Percentiles rank a stretch among this genome's conserved stretches.
Evolutionary conservation across 306 rosid genomes (phyloP).

Genomic region (Prunus dulcis): DNA sequence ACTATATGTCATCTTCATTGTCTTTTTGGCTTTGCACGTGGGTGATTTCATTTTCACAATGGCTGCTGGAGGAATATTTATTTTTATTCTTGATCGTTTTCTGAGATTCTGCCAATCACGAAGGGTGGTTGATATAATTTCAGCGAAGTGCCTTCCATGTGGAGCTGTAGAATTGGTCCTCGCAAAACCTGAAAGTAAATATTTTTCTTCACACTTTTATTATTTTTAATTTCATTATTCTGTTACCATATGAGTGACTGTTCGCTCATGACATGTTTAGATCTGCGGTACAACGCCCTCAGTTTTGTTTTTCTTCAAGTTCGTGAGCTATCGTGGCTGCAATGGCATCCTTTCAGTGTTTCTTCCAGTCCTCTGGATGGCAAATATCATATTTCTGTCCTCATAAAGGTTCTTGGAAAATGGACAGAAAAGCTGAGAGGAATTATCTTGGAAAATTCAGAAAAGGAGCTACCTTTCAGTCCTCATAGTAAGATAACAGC

Average conservation of each 20-base stretch:
- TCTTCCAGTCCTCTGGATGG: conserved; percentile 96
- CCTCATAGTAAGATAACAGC: conserved; percentile 44
- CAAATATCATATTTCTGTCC: conserved; percentile 65
- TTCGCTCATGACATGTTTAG: conserved; percentile 35
- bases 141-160: conserved; percentile 76
- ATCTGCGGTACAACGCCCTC: conserved; percentile 78
- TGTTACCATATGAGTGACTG: conserved; percentile 18
- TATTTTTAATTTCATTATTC: neutral
- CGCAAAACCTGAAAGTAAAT: conserved; percentile 78
- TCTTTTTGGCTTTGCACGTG: conserved; percentile 79
- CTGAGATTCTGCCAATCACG: conserved; percentile 85
- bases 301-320: conserved; percentile 90
- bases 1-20: conserved; percentile 61
- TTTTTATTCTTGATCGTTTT: conserved; percentile 84
- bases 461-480: conserved; percentile 24
- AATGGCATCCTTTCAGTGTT: conserved; percentile 99
- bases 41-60: conserved; percentile 76
- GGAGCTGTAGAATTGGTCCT: conserved; percentile 82
- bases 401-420: conserved; percentile 83
- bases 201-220: conserved; percentile 2
- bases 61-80: conserved; percentile 74
- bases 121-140: conserved; percentile 60
- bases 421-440: conserved; percentile 68
- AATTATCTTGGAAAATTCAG: conserved; percentile 31
- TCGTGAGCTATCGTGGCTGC: conserved; percentile 80